Percentiles rank a stretch among this genome's conserved stretches.
Evolutionary conservation across 1,284 basidiomycete genomes (phyloP).

Genomic region (Sporisorium reilianum): DNA sequence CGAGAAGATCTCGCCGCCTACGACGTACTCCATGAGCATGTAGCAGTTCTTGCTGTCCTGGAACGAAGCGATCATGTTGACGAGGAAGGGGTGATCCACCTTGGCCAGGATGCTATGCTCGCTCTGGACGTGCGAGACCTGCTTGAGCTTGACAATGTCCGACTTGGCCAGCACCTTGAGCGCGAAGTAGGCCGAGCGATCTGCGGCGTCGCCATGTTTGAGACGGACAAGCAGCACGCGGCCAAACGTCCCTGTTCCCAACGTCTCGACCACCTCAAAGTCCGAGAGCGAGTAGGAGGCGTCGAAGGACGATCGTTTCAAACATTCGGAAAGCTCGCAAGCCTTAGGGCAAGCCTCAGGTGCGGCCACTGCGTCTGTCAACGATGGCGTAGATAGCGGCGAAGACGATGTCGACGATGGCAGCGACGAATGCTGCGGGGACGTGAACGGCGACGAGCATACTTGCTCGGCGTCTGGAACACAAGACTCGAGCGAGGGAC

Average conservation of each 20-base stretch:
- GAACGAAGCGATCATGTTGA: slow-evolving; percentile 49
- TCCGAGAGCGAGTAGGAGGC: slow-evolving; percentile 34
- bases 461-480: background rate
- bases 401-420: slow-evolving; percentile 8
- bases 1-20: slow-evolving; percentile 73
- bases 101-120: slow-evolving; percentile 72
- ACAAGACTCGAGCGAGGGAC: background rate
- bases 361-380: background rate
- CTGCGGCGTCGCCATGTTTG: slow-evolving; percentile 15
- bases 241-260: slow-evolving; percentile 65
- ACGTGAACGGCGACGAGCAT: background rate
- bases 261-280: slow-evolving; percentile 55
- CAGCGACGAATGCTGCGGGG: background rate
- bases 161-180: slow-evolving; percentile 74
- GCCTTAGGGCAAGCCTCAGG: background rate
- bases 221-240: slow-evolving; percentile 58
- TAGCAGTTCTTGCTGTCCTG: slow-evolving; percentile 73
- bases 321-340: background rate
- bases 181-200: slow-evolving; percentile 70
- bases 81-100: slow-evolving; percentile 65
- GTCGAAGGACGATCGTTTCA: background rate
- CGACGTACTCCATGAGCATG: slow-evolving; percentile 73
- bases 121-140: slow-evolving; percentile 74
- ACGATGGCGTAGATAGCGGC: slow-evolving; percentile 4
- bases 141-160: slow-evolving; percentile 73